These are phyloP conservation scores for Lentinula boryana DNA, from an alignment of 768 basidiomycete species.

Conservation along the genomic window DNA sequence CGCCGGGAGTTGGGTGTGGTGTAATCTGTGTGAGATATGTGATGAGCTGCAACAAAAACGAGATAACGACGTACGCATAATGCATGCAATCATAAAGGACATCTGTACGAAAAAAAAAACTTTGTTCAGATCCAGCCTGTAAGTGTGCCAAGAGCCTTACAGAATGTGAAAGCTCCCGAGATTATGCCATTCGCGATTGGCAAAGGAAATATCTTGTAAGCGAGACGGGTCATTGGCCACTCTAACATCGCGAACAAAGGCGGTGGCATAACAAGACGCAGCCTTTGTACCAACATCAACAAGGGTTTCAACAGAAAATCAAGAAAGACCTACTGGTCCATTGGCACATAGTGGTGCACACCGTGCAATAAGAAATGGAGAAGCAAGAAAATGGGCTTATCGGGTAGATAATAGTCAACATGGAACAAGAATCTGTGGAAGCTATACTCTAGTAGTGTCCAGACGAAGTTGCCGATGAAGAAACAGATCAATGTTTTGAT, in stretches of 20 bases:
- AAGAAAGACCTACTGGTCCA: conserved; percentile 66
- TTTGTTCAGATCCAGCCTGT: not conserved
- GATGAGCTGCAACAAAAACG: conserved; percentile 6
- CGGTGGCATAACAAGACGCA: conserved; percentile 98
- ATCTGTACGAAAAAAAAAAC: conserved; percentile 36
- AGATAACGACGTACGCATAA: conserved; percentile 58
- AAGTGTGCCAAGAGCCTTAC: conserved; percentile 36
- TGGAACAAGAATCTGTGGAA: conserved; percentile 98
- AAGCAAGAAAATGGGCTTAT: conserved; percentile 69
- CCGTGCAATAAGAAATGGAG: conserved; percentile 94
- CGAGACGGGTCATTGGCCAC: conserved; percentile 83
- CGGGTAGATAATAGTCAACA: conserved; percentile 82
- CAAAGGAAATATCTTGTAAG: conserved; percentile 73
- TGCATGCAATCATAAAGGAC: conserved; percentile 88
- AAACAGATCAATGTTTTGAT: conserved; percentile 62
- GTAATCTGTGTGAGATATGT: conserved; percentile 42
- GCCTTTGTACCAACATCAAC: conserved; percentile 21
- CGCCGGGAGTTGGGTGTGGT: conserved; percentile 79
- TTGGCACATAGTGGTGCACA: conserved; percentile 95
- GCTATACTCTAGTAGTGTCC: conserved; percentile 91
- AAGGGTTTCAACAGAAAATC: not conserved
- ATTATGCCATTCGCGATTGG: conserved; percentile 90
- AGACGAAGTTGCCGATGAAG: conserved; percentile 79
- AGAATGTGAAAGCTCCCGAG: conserved; percentile 73
- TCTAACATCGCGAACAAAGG: conserved; percentile 70